Evolutionary conservation across 2,329 filamentous ascomycete species (phyloP).

Genomic region (Teratosphaeria destructans): DNA sequence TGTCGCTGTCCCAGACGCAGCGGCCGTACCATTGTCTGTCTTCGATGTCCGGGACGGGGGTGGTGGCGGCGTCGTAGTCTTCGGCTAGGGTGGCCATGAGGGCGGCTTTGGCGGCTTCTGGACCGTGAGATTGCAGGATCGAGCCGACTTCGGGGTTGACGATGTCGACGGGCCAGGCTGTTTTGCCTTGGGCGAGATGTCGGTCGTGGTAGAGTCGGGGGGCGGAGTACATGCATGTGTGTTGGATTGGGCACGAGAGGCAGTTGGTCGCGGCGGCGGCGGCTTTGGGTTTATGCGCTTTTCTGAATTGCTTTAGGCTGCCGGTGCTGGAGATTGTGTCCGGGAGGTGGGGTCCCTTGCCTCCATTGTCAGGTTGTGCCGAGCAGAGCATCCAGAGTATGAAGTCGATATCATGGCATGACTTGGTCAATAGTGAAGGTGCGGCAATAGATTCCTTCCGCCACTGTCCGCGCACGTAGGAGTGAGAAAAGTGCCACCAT

Average conservation of each 20-base stretch:
- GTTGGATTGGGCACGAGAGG: conserved; percentile 63
- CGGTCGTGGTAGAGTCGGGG: conserved; percentile 69
- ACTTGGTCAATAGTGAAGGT: conserved; percentile 82
- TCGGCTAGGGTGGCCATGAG: conserved; percentile 41
- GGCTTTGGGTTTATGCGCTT: conserved; percentile 59
- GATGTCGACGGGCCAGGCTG: conserved; percentile 73
- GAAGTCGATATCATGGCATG: conserved; percentile 91
- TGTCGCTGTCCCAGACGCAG: conserved; percentile 91
- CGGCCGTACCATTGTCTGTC: conserved; percentile 66
- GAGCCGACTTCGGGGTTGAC: conserved; percentile 91
- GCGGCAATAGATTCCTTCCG: conserved; percentile 66
- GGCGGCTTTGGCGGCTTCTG: conserved; percentile 40
- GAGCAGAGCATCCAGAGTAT: conserved; percentile 83
- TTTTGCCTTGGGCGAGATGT: conserved; percentile 54
- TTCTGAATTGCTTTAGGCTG: conserved; percentile 66
- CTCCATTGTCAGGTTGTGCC: conserved; percentile 11
- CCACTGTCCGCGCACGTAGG: conserved; percentile 91
- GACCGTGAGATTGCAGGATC: conserved; percentile 40
- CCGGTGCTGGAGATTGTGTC: conserved; percentile 66
- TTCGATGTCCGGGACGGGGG: conserved; percentile 38
- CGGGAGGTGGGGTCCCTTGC: conserved; percentile 55
- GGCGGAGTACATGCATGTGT: conserved; percentile 73
- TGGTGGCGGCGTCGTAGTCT: conserved; percentile 50
- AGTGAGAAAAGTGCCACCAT: conserved; percentile 91
- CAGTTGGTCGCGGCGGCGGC: conserved; percentile 81